phyloP scores from a whole-genome alignment of 1,284 basidiomycete genomes.

The Irpex sp. region DNA sequence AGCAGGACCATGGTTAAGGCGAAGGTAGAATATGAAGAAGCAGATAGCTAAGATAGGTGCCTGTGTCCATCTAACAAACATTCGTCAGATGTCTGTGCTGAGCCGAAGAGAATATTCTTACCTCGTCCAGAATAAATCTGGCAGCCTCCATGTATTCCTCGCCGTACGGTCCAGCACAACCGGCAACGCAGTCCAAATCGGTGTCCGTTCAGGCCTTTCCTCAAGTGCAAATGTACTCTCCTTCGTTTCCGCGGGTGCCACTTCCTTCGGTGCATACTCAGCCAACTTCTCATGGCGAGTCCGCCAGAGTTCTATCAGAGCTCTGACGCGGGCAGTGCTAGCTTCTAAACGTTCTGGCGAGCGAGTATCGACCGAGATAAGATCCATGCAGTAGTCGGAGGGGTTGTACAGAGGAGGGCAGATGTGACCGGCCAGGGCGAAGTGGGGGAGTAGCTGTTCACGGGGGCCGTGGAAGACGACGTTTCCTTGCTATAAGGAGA shows the following conservation, averaged over 20 bases:
- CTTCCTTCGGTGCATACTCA: neutral
- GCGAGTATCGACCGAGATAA: constrained; percentile 16
- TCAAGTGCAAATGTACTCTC: neutral
- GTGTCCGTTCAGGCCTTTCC: constrained; percentile 8
- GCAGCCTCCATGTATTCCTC: constrained; percentile 13
- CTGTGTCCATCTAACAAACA: constrained; percentile 7
- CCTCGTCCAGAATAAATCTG: constrained; percentile 14
- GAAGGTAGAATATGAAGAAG: constrained; percentile 17
- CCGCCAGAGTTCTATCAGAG: constrained; percentile 11
- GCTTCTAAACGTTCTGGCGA: neutral
- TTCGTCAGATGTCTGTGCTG: neutral
- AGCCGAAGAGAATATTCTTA: neutral
- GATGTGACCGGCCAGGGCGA: constrained; percentile 12
- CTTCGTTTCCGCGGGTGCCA: neutral
- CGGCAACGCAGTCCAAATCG: constrained; percentile 15
- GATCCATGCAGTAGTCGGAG: constrained; percentile 16
- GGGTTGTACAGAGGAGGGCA: constrained; percentile 17
- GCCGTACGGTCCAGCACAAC: constrained; percentile 13
- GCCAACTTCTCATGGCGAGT: constrained; percentile 10
- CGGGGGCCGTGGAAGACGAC: constrained; percentile 26
- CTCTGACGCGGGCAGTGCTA: constrained; percentile 9
- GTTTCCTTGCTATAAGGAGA: constrained; percentile 23
- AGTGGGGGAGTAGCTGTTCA: constrained; percentile 13
- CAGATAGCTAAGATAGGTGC: constrained; percentile 12
- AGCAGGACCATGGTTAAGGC: constrained; percentile 12